These are phyloP conservation scores for Angomonas desouzai DNA, from an alignment of 208 protist genomes.

Conservation along the genomic window DNA sequence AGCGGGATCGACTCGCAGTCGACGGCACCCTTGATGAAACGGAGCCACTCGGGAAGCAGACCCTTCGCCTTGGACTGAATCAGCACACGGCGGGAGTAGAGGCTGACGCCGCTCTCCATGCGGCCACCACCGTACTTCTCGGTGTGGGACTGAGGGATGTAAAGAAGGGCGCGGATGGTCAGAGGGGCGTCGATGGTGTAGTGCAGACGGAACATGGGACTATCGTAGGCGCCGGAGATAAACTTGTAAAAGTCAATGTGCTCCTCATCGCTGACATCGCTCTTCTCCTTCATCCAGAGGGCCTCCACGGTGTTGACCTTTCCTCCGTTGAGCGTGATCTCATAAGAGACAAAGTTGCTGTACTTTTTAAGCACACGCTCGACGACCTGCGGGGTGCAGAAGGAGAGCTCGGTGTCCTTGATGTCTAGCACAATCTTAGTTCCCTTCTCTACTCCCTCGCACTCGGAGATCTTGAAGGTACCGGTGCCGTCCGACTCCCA, in stretches of 20 bases:
- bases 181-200: constrained; percentile 96
- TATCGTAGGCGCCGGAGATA: constrained; percentile 92
- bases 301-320: constrained; percentile 95
- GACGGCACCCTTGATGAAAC: constrained; percentile 96
- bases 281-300: constrained; percentile 95
- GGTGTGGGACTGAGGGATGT: constrained; percentile 94
- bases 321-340: constrained; percentile 93
- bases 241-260: constrained; percentile 98
- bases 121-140: constrained; percentile 96
- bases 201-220: constrained; percentile 92
- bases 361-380: constrained; percentile 97
- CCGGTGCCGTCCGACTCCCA: constrained; percentile 94
- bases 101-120: constrained; percentile 93
- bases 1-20: constrained; percentile 97
- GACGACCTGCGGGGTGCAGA: constrained; percentile 90
- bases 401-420: constrained; percentile 92
- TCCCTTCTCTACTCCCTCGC: constrained; percentile 92
- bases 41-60: constrained; percentile 97
- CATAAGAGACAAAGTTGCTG: constrained; percentile 96
- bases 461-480: constrained; percentile 92
- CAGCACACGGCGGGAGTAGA: constrained; percentile 95
- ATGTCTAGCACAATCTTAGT: constrained; percentile 97
- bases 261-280: constrained; percentile 91
- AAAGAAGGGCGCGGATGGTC: constrained; percentile 93
- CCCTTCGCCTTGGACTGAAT: constrained; percentile 94